These are phyloP conservation scores for Ogataea paraovalis DNA, from an alignment of 805 yeast species.

Conservation along the genomic window DNA sequence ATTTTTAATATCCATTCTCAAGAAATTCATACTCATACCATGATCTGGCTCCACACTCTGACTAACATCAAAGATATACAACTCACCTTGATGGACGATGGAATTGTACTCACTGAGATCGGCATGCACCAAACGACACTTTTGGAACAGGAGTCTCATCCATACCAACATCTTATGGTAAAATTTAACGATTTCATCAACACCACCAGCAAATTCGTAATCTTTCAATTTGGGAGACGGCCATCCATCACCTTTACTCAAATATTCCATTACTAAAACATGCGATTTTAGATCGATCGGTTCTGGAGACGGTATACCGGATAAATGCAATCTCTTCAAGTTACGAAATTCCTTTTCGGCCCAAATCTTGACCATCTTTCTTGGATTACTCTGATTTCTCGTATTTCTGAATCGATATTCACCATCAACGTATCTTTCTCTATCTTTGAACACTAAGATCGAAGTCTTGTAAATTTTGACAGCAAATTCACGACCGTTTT, in stretches of 20 bases:
- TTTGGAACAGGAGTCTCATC: slow-evolving; percentile 83
- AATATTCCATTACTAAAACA: slow-evolving; percentile 91
- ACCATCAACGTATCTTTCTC: slow-evolving; percentile 95
- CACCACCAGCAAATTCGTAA: slow-evolving; percentile 59
- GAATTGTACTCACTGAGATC: slow-evolving; percentile 94
- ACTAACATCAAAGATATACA: slow-evolving; percentile 92
- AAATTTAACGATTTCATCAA: slow-evolving; percentile 59
- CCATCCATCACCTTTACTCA: slow-evolving; percentile 73
- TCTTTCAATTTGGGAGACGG: slow-evolving; percentile 91
- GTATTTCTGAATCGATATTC: slow-evolving; percentile 88
- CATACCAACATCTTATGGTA: slow-evolving; percentile 78
- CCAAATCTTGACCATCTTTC: slow-evolving; percentile 98
- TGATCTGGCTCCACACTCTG: slow-evolving; percentile 98
- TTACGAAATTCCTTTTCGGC: slow-evolving; percentile 97
- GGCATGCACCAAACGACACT: slow-evolving; percentile 91
- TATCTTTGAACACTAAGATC: slow-evolving; percentile 91
- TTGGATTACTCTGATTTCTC: slow-evolving; percentile 83
- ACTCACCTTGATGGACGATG: slow-evolving; percentile 71
- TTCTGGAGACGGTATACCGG: slow-evolving; percentile 90
- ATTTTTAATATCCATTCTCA: slow-evolving; percentile 96
- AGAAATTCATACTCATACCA: slow-evolving; percentile 91
- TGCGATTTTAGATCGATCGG: slow-evolving; percentile 87
- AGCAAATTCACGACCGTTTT: slow-evolving; percentile 60
- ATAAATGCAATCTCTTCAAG: slow-evolving; percentile 69
- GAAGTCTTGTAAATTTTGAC: slow-evolving; percentile 95